Base-by-base conservation (phyloP, 164 flowering plant species). In the Nymphaea thermarum region DNA sequence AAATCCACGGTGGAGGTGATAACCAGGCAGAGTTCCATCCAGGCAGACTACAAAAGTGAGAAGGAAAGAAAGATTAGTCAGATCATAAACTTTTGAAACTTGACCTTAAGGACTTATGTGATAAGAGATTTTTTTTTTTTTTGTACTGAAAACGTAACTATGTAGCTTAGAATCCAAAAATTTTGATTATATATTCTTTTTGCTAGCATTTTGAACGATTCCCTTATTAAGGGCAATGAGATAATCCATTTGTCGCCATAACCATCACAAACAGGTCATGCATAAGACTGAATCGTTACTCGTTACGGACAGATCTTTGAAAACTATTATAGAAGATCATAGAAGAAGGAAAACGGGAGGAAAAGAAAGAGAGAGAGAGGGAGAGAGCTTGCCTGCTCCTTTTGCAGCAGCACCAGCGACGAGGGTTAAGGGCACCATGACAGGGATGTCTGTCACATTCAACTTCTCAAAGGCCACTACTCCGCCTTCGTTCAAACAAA, bases 1-100 rank as follows among this genome's bases (percentile, higher is more conserved):
- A 68, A 77, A 83, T 66, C 98, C 98, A 72, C 81, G 77, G 81
- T 86, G 77, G 2, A 89, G 68, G 74, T 93, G 97, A 77, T 93
- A 93, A 3, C 88, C 98, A 17, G 97, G 96, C 74, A 76, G 77
- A 70, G 93, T 93, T 65, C 98, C 98, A 60, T 93, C 98, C 87
- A 93, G 79, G 71, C 97, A 93, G 70, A 80, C 98, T 93, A 61
- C n/a, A 77, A 3, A 65, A 47, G 11, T 7, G 11, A 47, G 43
- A 47, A 47, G 11, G 55, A 41, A 72, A 66, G 60, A 18, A 42
- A 43, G 3, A 44, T 17, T 17, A 62, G 11, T 3, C 64, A 62
- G 42, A 17, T 41, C 6, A 62, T 8, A 17, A 62, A 11, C 18
- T 62, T 62, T 55, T 10, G 16, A 8, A 55, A 55, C 16, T 1